Base-by-base conservation (phyloP, 257 asterid species). In the Henckelia pumila region DNA sequence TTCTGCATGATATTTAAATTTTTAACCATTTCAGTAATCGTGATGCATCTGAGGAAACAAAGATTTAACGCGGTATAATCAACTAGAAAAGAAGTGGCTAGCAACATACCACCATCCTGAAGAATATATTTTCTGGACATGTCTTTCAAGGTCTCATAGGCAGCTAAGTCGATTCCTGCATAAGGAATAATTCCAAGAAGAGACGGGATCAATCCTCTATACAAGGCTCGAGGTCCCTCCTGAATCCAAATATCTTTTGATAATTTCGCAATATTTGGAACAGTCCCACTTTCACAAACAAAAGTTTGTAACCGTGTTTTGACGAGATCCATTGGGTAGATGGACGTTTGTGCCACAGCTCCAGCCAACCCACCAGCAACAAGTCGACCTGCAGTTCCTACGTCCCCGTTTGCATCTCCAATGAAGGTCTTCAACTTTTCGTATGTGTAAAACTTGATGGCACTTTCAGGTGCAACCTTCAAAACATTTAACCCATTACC, bases 401-500 rank as follows among this genome's bases (percentile, higher is more conserved):
- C 74, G 67, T 83, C 81, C 8, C 86, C 93, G 68, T 73, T 70
- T 25, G 63, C 78, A 35, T 77, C 84, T 69, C 88, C 95, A 6
- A 94, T 84, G 20, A 80, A 66, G 63, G 63, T 82, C 80, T 91
- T 94, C 80, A 91, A 72, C 83, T 73, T 73, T 77, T 94, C 99
- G 0, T 91, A 94, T 11, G 92, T 69, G 72, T 94, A 94, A 71
- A 94, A 91, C 81, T 87, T 91, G 74, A 91, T 91, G 64, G 99
- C 99, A 77, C 99, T 94, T 78, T 94, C 99, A 22, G 99, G 99
- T 59, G 98, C 96, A 76, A 94, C 99, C 78, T 94, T 94, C 73
- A 94, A 56, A 29, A 91, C 96, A 61, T 94, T 94, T 73, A 94
- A 40, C 55, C 99, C 99, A 52, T 94, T 94, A 44, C 99, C 99